Conservation (phyloP, 805 yeast species). For the Starmera caribaea region DNA sequence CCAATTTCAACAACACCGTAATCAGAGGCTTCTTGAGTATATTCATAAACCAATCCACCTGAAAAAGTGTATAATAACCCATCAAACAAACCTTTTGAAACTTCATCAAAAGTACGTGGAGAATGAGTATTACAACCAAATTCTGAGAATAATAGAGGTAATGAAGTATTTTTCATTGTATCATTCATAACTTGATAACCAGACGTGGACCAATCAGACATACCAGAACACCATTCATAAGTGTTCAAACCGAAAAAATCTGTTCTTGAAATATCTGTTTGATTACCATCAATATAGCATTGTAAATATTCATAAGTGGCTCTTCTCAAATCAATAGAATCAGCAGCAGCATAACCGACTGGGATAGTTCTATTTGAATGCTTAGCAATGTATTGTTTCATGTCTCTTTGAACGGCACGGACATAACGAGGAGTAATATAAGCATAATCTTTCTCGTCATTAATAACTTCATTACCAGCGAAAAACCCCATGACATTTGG, state of each 20-base stretch:
- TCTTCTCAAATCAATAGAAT: conserved; percentile 55
- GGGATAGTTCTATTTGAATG: conserved; percentile 72
- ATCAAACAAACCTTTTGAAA: conserved; percentile 55
- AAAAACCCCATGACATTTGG: conserved; percentile 84
- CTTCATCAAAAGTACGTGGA: conserved; percentile 85
- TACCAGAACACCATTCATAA: conserved; percentile 90
- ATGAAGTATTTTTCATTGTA: conserved; percentile 46
- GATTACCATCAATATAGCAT: conserved; percentile 55
- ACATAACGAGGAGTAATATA: conserved; percentile 62
- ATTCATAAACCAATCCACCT: conserved; percentile 93
- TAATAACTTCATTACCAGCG: conserved; percentile 87
- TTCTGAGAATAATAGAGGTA: conserved; percentile 66
- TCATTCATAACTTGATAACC: conserved; percentile 59
- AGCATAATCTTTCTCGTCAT: conserved; percentile 58
- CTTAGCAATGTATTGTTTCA: conserved; percentile 67
- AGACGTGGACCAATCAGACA: conserved; percentile 50
- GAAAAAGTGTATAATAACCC: conserved; percentile 60
- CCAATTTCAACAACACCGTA: conserved; percentile 65
- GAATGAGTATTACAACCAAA: conserved; percentile 71
- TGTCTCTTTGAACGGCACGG: conserved; percentile 88
- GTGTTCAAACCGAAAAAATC: conserved; percentile 94
- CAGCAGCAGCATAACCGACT: conserved; percentile 96
- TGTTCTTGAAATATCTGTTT: conserved; percentile 51
- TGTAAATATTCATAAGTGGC: conserved; percentile 74
- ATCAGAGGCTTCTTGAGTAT: conserved; percentile 62